Conservation (phyloP, 176 grass and related monocot genomes). For the Cenchrus fungigraminus region DNA sequence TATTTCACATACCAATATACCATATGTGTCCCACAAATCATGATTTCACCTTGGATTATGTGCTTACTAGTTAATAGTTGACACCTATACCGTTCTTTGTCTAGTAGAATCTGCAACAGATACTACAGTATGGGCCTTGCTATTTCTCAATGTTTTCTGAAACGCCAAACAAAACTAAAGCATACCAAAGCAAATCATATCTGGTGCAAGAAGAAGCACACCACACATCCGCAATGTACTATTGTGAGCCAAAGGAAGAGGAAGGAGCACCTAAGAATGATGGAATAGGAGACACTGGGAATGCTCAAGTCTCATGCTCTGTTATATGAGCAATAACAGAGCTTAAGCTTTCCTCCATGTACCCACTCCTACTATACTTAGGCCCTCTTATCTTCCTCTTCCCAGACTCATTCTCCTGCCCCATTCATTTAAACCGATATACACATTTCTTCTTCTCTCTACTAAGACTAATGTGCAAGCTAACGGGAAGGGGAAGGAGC, state of each 20-base stretch:
- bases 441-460: slow-evolving; percentile 14
- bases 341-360: background rate
- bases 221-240: background rate
- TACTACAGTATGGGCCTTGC: background rate
- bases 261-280: slow-evolving; percentile 20
- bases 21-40: background rate
- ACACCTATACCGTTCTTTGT: background rate
- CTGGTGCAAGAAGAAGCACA: background rate
- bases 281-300: slow-evolving; percentile 1
- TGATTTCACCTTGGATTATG: background rate
- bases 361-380: background rate
- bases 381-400: background rate
- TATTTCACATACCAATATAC: background rate
- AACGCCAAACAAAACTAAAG: background rate
- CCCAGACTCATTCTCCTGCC: background rate
- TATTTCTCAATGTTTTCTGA: background rate
- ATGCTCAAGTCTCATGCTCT: slow-evolving; percentile 2
- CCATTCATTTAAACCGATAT: background rate
- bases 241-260: slow-evolving; percentile 21
- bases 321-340: background rate
- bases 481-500: background rate
- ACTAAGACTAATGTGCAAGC: background rate
- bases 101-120: background rate
- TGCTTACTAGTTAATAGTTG: background rate
- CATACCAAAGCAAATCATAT: background rate